Percentiles rank a stretch among this genome's conserved stretches.
These are phyloP conservation scores for Cercophora scortea DNA, from an alignment of 495 filamentous ascomycete genomes.

Conservation along the genomic window DNA sequence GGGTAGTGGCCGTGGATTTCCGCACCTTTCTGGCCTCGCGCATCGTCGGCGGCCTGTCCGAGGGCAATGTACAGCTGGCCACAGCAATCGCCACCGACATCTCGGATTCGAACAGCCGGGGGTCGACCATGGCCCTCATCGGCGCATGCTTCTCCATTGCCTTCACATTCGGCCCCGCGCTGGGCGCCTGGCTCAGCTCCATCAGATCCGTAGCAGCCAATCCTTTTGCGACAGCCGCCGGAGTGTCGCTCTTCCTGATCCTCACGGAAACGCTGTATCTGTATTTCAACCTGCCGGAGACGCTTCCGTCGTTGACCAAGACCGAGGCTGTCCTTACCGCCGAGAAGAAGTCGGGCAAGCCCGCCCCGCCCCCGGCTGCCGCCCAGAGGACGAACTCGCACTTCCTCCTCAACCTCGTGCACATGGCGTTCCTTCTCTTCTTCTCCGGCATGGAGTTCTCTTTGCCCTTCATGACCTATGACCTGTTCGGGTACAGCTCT, in stretches of 20 bases:
- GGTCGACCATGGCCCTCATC: conserved; percentile 89
- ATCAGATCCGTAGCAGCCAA: conserved; percentile 74
- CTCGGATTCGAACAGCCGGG: conserved; percentile 70
- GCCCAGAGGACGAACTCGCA: conserved; percentile 67
- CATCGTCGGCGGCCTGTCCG: conserved; percentile 85
- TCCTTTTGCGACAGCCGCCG: conserved; percentile 85
- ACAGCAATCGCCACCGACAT: conserved; percentile 97
- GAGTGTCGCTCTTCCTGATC: conserved; percentile 74
- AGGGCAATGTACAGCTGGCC: conserved; percentile 95
- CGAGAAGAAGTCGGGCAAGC: conserved; percentile 16
- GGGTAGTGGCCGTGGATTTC: conserved; percentile 89
- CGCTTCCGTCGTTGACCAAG: conserved; percentile 51
- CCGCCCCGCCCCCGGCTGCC: conserved; percentile 8
- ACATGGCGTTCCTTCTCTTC: conserved; percentile 88
- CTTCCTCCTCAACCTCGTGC: conserved; percentile 72
- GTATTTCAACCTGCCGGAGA: conserved; percentile 85
- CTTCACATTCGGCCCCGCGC: conserved; percentile 89
- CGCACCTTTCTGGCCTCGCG: conserved; percentile 89
- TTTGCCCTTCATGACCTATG: conserved; percentile 93
- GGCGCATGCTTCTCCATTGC: conserved; percentile 95
- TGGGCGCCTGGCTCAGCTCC: conserved; percentile 76
- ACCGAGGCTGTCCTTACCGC: conserved; percentile 6
- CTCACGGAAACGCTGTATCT: conserved; percentile 80
- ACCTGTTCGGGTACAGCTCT: conserved; percentile 76
- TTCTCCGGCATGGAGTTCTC: conserved; percentile 97